These are phyloP conservation scores for Trichoderma sp. DNA, from an alignment of 2,329 filamentous ascomycete species.

Conservation along the genomic window DNA sequence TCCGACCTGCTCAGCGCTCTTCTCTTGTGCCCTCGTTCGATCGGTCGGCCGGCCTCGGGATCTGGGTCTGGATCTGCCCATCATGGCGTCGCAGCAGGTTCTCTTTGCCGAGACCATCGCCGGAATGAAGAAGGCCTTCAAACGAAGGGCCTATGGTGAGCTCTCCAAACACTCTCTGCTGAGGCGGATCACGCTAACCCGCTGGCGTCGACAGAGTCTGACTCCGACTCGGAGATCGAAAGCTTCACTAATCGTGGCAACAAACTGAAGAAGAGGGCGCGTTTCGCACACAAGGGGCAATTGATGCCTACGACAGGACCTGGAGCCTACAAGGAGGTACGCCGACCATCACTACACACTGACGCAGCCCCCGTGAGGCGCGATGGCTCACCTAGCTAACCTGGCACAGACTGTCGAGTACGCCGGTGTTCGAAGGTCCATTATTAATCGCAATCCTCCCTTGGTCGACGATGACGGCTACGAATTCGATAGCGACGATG, in stretches of 20 bases:
- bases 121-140: conserved; percentile 65
- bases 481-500: conserved; percentile 69
- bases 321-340: conserved; percentile 68
- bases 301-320: conserved; percentile 64
- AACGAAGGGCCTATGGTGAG: conserved; percentile 60
- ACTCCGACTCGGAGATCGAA: conserved; percentile 71
- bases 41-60: conserved; percentile 6
- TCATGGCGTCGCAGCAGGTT: conserved; percentile 54
- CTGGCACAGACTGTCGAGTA: conserved; percentile 63
- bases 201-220: conserved; percentile 56
- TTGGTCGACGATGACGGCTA: conserved; percentile 76
- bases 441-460: conserved; percentile 70
- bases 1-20: neutral
- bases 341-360: conserved; percentile 21
- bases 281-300: conserved; percentile 67
- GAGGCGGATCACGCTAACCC: conserved; percentile 7
- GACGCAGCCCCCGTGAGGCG: conserved; percentile 13
- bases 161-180: neutral
- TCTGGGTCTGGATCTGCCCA: conserved; percentile 17
- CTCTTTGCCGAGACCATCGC: conserved; percentile 64
- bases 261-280: conserved; percentile 73
- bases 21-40: conserved; percentile 1
- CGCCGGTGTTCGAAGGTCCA: conserved; percentile 67
- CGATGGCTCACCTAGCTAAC: conserved; percentile 26
- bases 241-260: conserved; percentile 71